These are phyloP conservation scores for Globisporangium apiculatum DNA, from an alignment of 352 stramenopile species.

Conservation along the genomic window DNA sequence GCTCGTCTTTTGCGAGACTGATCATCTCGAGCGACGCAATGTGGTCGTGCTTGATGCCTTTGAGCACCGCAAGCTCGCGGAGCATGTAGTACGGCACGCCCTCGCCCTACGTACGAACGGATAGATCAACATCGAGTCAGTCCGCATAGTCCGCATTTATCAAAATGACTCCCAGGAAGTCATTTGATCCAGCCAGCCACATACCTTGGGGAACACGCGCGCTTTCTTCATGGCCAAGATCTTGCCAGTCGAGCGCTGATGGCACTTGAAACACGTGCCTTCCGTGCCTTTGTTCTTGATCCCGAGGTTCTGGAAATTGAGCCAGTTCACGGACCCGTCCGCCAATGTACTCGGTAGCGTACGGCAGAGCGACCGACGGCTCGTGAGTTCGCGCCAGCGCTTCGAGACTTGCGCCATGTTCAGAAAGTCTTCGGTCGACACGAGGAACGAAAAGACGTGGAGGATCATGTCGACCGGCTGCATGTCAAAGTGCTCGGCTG, in stretches of 20 bases:
- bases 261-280: conserved; percentile 83
- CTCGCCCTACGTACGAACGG: conserved; percentile 42
- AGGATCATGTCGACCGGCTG: conserved; percentile 85
- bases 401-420: conserved; percentile 72
- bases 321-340: conserved; percentile 78
- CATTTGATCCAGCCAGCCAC: neutral
- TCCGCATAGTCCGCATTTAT: neutral
- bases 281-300: conserved; percentile 90
- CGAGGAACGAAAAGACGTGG: conserved; percentile 82
- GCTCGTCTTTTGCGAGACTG: conserved; percentile 77
- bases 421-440: conserved; percentile 61
- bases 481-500: conserved; percentile 73
- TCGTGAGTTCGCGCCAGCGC: conserved; percentile 76
- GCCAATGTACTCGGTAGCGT: conserved; percentile 50
- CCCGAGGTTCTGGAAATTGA: conserved; percentile 85
- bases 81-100: conserved; percentile 93
- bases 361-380: conserved; percentile 61
- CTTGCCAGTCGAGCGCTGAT: conserved; percentile 76
- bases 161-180: neutral
- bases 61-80: conserved; percentile 82
- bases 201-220: conserved; percentile 79
- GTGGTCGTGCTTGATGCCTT: conserved; percentile 83
- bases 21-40: conserved; percentile 87
- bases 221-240: conserved; percentile 88
- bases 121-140: conserved; percentile 1